Base-by-base conservation (phyloP, 176 grass and related monocot species). In the Triticum monococcum region DNA sequence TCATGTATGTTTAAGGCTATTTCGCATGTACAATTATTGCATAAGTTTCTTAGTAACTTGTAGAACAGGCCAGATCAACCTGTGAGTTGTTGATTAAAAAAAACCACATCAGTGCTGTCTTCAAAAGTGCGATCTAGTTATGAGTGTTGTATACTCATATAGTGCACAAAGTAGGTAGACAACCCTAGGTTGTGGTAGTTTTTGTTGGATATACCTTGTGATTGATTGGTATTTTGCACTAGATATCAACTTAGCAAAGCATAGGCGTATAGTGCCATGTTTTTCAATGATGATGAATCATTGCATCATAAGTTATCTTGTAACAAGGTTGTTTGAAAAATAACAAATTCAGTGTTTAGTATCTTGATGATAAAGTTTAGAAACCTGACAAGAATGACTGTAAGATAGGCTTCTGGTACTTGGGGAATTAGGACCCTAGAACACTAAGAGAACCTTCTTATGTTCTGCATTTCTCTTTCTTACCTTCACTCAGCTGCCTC, bases 1-100 rank as follows among this genome's bases (percentile, higher is more conserved):
- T 20, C 65, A 30, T 84, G 31, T 16, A 56, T 56, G 3, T 65
- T 61, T 79, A 14, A 9, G 68, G 45, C 23, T 40, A 14, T 45
- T 78, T 88, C 68, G 13, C 22, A 13, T 72, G 59, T 87, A 40
- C 20, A 68, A 37, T 88, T 79, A 84, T 61, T 84, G 37, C 17
- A 68, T 38, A 26, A 14, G 59, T 81, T 64, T 32, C 25, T 69
- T 37, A 63, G 66, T 74, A 68, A 13, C 26, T 37, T 88, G 52
- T 70, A 70, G 4, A 64, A 5, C 28, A 77, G 40, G 23, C 30
- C 69, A 76, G 22, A 77, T 87, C 79, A 67, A 9, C 22, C 52
- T 61, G 59, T 62, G 8, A 77, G 41, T 13, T 74, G 60, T 3
- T 20, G 8, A 13, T 2, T 59, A 23, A 85, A 81, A 80, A 31